Conservation (phyloP, 768 basidiomycete genomes). For the Floccularia luteovirens region DNA sequence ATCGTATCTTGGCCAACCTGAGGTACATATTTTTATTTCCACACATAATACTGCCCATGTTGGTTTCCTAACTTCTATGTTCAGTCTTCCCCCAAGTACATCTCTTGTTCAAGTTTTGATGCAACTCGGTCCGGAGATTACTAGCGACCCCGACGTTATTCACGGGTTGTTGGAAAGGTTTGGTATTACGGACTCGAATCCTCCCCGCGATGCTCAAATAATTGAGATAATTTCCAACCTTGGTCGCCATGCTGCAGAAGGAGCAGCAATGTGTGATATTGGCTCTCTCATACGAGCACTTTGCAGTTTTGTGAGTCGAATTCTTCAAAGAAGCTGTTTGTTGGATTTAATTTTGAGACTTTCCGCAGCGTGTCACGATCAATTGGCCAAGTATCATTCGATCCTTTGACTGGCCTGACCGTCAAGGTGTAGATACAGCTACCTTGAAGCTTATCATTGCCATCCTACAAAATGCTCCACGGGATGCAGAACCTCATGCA, state of each 20-base stretch:
- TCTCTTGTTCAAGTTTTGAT: constrained; percentile 70
- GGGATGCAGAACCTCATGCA: constrained; percentile 69
- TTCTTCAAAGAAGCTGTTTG: constrained; percentile 3
- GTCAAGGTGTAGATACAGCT: constrained; percentile 82
- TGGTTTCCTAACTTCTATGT: constrained; percentile 4
- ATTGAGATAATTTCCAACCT: constrained; percentile 65
- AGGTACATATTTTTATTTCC: constrained; percentile 39
- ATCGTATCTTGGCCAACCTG: constrained; percentile 64
- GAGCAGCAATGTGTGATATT: constrained; percentile 66
- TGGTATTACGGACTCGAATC: constrained; percentile 63
- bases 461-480: constrained; percentile 76
- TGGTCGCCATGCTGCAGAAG: constrained; percentile 65
- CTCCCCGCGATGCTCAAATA: constrained; percentile 64
- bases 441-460: constrained; percentile 86
- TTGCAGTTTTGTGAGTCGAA: constrained; percentile 69
- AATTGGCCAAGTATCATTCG: constrained; percentile 81
- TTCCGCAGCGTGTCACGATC: constrained; percentile 48
- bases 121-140: constrained; percentile 75
- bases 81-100: constrained; percentile 57
- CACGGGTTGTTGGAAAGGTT: constrained; percentile 67
- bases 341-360: constrained; percentile 3
- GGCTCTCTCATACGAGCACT: constrained; percentile 67
- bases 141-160: constrained; percentile 63
- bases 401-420: constrained; percentile 79
- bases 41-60: constrained; percentile 4